These are phyloP conservation scores for Lactarius sp. DNA, from an alignment of 768 basidiomycete genomes.

Conservation along the genomic window DNA sequence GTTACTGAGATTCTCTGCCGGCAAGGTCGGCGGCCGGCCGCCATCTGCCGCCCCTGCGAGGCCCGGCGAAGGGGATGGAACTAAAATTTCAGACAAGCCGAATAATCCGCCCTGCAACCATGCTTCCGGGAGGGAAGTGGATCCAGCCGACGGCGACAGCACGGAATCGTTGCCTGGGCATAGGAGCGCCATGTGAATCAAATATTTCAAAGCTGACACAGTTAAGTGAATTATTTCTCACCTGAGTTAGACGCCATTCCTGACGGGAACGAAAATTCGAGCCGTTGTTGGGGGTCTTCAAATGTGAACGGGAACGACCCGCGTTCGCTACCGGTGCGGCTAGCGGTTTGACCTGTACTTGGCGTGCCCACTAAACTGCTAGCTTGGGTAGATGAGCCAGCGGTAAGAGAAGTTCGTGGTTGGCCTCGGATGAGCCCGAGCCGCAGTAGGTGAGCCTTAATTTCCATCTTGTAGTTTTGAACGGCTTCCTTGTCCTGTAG, in stretches of 20 bases:
- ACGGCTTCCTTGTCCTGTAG: slow-evolving; percentile 75
- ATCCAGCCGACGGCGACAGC: slow-evolving; percentile 1
- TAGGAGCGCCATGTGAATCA: neutral
- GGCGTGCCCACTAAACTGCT: slow-evolving; percentile 7
- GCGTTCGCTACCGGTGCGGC: slow-evolving; percentile 13
- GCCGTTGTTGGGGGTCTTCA: slow-evolving; percentile 12
- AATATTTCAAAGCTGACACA: neutral
- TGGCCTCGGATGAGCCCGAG: slow-evolving; percentile 80
- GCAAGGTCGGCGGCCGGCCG: slow-evolving; percentile 2
- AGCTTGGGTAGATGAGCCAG: slow-evolving; percentile 34
- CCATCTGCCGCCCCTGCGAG: neutral
- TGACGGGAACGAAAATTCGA: slow-evolving; percentile 21
- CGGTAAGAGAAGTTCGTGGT: slow-evolving; percentile 52
- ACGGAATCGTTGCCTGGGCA: slow-evolving; percentile 16
- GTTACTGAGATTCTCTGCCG: slow-evolving; percentile 20
- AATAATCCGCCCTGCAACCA: slow-evolving; percentile 9
- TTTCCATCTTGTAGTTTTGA: slow-evolving; percentile 76
- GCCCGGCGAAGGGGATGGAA: slow-evolving; percentile 5
- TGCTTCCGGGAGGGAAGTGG: slow-evolving; percentile 11
- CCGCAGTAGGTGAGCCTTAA: slow-evolving; percentile 73
- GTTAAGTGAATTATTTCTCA: slow-evolving; percentile 18
- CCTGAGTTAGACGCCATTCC: slow-evolving; percentile 22
- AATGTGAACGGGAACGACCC: slow-evolving; percentile 17
- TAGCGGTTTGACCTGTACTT: neutral
- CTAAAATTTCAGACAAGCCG: slow-evolving; percentile 7